phyloP scores from a whole-genome alignment of 164 flowering plant species.

The Annona squamosa region DNA sequence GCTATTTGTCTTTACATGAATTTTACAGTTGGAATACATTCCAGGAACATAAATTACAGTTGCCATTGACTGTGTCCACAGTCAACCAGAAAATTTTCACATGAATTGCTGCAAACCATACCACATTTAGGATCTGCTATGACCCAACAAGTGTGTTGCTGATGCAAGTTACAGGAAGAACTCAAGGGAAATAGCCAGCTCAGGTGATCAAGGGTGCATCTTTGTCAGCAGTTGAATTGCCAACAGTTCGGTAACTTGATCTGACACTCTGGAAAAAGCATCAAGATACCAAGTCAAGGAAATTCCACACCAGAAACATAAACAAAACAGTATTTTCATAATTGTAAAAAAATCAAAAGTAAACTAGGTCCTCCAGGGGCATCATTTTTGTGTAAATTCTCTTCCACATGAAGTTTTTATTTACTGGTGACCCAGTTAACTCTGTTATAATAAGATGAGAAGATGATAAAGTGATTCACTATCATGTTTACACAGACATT shows the following conservation, averaged over 20 bases:
- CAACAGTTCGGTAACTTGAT: conserved; percentile 40
- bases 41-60: neutral
- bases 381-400: no score
- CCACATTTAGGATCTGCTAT: neutral
- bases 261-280: conserved; percentile 48
- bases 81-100: no score
- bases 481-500: no score
- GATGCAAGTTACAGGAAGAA: neutral
- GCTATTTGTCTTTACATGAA: neutral
- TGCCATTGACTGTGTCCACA: neutral
- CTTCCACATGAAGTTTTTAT: no score
- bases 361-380: no score
- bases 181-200: neutral
- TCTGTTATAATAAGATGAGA: no score
- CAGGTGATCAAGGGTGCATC: conserved; percentile 6
- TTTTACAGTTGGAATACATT: neutral
- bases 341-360: no score
- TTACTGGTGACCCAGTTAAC: no score
- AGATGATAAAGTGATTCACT: no score
- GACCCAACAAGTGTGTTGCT: neutral
- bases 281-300: neutral
- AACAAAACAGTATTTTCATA: neutral
- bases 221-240: conserved; percentile 18
- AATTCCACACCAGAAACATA: neutral
- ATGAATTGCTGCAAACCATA: neutral